Percentiles rank a stretch among this genome's conserved stretches.
Evolutionary conservation across 1,139 yeast genomes (phyloP).

Genomic region (Torulaspora pretoriensis): DNA sequence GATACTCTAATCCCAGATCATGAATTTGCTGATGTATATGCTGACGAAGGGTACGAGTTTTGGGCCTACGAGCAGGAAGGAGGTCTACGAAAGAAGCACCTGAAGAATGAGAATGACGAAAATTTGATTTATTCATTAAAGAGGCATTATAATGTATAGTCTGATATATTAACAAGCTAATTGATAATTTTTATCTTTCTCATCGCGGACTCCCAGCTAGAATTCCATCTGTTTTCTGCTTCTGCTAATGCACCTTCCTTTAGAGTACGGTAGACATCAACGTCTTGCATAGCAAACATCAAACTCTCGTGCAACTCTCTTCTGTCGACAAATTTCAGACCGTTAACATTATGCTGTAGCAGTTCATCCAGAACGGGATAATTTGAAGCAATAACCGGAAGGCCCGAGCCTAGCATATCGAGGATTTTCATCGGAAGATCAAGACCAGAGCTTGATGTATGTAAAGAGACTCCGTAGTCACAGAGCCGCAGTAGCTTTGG

Average conservation of each 20-base stretch:
- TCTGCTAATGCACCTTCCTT: constrained; percentile 69
- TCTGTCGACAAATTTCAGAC: constrained; percentile 43
- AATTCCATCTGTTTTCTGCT: constrained; percentile 66
- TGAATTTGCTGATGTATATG: constrained; percentile 43
- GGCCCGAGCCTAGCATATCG: constrained; percentile 93
- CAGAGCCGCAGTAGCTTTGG: constrained; percentile 72
- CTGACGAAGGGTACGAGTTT: constrained; percentile 47
- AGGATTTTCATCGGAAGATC: constrained; percentile 97
- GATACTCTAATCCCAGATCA: constrained; percentile 54
- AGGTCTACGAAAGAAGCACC: constrained; percentile 15
- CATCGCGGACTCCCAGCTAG: constrained; percentile 56
- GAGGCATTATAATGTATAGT: constrained; percentile 7
- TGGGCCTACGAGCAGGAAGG: constrained; percentile 42
- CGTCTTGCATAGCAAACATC: constrained; percentile 44
- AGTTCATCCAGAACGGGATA: constrained; percentile 71
- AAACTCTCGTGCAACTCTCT: constrained; percentile 52
- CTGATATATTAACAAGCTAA: not conserved
- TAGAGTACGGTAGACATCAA: constrained; percentile 38
- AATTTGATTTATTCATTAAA: constrained; percentile 6
- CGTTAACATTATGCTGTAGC: constrained; percentile 47
- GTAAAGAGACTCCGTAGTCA: constrained; percentile 86
- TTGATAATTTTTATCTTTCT: constrained; percentile 22
- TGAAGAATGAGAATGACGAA: constrained; percentile 25
- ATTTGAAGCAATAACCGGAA: constrained; percentile 77
- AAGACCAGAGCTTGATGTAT: constrained; percentile 85